Evolutionary conservation across 495 filamentous ascomycete species (phyloP), one percentile per base, ranked within the genome.

Genomic region (Geopyxis carbonaria): DNA sequence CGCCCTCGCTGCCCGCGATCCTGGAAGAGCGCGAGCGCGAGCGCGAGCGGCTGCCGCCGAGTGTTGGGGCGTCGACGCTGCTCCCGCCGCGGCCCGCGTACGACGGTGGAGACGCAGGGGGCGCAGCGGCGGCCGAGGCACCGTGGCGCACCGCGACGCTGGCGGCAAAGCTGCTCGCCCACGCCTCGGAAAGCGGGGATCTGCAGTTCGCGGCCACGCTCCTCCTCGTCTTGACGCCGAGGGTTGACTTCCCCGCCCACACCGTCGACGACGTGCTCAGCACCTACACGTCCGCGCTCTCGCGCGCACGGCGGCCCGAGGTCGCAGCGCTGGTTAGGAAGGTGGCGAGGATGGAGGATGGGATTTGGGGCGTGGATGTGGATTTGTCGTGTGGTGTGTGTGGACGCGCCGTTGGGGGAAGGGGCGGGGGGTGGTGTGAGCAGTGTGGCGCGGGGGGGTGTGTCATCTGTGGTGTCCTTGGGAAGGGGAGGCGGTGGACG

Each of bases 371-470:
- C 38, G 9, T 51, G 44, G 38, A 41, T 22, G 51, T 43, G 2
- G 45, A 53, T 23, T n/a, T 47, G 13, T 36, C 40, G 7, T 51
- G 50, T 23, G 50, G 48, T 2, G 11, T 23, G 10, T 52, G 51
- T 27, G 37, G 34, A 10, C 46, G 47, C 28, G 42, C 48, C 10
- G 50, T 45, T 14, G 39, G 31, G 0, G 45, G 47, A 7, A 41
- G 22, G 6, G 42, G 45, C 18, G 42, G 49, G 8, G 46, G 51
- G 48, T 54, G 36, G 13, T 54, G 51, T 15, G 49, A 45, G 19
- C 41, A 46, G 6, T 53, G 50, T 35, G 48, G 50, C 18, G 51
- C 49, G 11, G 51, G 23, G 22, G 38, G 45, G n/a, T 56, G 52
- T 30, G 44, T 55, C 2, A 56, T 56, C 29, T 56, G 52, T 21